Percentiles rank a stretch among this genome's conserved stretches.
Evolutionary conservation across 2,329 filamentous ascomycete species (phyloP).

Genomic region (Hypoxylon rubiginosum): DNA sequence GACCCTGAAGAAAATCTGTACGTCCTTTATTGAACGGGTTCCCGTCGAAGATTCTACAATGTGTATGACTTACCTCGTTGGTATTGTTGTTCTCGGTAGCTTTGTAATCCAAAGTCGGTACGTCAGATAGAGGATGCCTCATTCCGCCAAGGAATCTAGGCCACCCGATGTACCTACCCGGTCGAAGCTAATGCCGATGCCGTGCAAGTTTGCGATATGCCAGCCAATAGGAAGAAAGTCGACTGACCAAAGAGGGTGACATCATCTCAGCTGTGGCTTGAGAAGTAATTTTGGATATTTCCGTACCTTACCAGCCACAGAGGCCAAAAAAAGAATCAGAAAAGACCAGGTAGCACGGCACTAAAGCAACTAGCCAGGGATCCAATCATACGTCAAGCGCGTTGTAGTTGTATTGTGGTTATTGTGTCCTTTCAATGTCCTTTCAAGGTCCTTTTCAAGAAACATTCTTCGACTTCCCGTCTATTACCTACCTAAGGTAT

Average conservation of each 20-base stretch:
- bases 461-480: conserved; percentile 35
- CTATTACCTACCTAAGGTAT: not conserved
- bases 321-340: conserved; percentile 1
- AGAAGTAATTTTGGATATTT: conserved; percentile 40
- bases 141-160: conserved; percentile 22
- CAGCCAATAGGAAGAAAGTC: conserved; percentile 27
- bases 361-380: conserved; percentile 37
- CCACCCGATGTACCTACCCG: not conserved
- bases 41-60: conserved; percentile 46
- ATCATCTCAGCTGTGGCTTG: conserved; percentile 36
- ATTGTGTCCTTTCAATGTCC: conserved; percentile 61
- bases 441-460: too few relatives aligned
- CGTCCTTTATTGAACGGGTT: not conserved
- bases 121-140: conserved; percentile 38
- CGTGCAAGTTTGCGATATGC: not conserved
- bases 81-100: conserved; percentile 48
- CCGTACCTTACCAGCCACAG: conserved; percentile 37
- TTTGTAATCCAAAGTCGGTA: conserved; percentile 55
- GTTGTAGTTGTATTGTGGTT: conserved; percentile 40
- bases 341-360: conserved; percentile 9
- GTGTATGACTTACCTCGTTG: conserved; percentile 20
- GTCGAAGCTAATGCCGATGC: conserved; percentile 16
- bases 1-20: conserved; percentile 4
- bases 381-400: conserved; percentile 58
- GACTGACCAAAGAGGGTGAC: conserved; percentile 10